Percentiles rank a stretch among this genome's conserved stretches.
Conservation (phyloP, 2,329 filamentous ascomycete genomes). For the Ceratocystis variospora region DNA sequence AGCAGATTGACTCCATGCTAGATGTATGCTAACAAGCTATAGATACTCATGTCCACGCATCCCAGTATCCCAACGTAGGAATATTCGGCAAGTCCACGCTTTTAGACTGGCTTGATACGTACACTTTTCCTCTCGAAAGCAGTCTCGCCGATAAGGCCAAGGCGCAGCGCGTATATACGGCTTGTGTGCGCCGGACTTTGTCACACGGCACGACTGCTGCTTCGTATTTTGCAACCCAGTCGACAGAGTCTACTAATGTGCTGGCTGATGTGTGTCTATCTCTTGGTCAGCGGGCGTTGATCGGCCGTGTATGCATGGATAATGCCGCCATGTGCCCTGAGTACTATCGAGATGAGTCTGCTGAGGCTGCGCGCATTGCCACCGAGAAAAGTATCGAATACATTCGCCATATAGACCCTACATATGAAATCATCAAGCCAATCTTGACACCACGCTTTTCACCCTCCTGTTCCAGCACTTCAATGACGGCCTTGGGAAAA, state of each 20-base stretch:
- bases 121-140: constrained; percentile 87
- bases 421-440: constrained; percentile 51
- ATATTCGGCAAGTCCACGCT: constrained; percentile 90
- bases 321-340: constrained; percentile 48
- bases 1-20: background rate
- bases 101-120: constrained; percentile 82
- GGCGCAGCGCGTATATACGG: constrained; percentile 60
- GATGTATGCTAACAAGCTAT: constrained; percentile 21
- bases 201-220: constrained; percentile 86
- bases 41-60: constrained; percentile 93
- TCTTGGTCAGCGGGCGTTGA: constrained; percentile 73
- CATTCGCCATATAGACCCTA: constrained; percentile 53
- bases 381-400: constrained; percentile 51
- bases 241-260: constrained; percentile 78
- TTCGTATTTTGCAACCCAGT: constrained; percentile 85
- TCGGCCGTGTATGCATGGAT: constrained; percentile 96
- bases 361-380: constrained; percentile 41
- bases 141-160: constrained; percentile 51
- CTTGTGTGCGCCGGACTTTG: constrained; percentile 66
- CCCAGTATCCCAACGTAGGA: constrained; percentile 87
- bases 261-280: constrained; percentile 70
- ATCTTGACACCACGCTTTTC: constrained; percentile 67
- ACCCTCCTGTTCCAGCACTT: constrained; percentile 43
- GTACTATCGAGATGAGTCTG: constrained; percentile 64
- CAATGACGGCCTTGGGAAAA: constrained; percentile 49